Base-by-base conservation (phyloP, 2,329 filamentous ascomycete genomes). In the Neopestalotiopsis rosae region DNA sequence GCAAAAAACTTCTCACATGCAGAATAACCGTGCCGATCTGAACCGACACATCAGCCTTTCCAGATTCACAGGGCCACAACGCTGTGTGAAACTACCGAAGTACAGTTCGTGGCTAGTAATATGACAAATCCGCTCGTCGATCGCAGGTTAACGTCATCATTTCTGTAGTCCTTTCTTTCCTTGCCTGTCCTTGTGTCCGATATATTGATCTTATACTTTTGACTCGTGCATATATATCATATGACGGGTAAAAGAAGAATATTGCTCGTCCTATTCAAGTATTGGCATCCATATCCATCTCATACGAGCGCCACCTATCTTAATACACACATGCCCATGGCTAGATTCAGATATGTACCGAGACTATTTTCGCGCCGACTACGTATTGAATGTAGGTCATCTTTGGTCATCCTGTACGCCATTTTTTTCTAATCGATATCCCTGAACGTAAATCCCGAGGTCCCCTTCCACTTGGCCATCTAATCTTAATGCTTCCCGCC, bases 401-500 rank as follows among this genome's bases (percentile, higher is more conserved):
- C 24, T 28, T 28, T 28, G 24, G 24, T 28, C 24, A 28, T 28
- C 24, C 24, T 28, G 24, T 28, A 28, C 24, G 24, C 24, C 24
- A 28, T 28, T 28, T 28, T 28, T 28, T 28, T 28, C 24, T 38
- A 5, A 38, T 38, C 34, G 10, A 38, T 28, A 28, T 52, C 45
- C 45, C 45, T 52, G 45, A 52, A 9, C 17, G 45, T 17, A 59
- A 59, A 34, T 10, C 12, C 57, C 24, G 49, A 7, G 17, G 20
- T 56, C 49, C 17, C 20, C 6, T 56, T 56, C 7, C 14, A 28
- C 24, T 28, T 14, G 24, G 57, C 24, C 30, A 34, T 30, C 57
- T 59, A 59, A 28, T 62, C n/a, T 62, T 20, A 40, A 28, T 62
- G 30, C 59, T 62, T 38, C 28, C 30, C 59, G 32, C 34, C 32